Percentiles rank a stretch among this genome's conserved stretches.
These are phyloP conservation scores for Annulohypoxylon maeteangense DNA, from an alignment of 495 filamentous ascomycete species.

Conservation along the genomic window DNA sequence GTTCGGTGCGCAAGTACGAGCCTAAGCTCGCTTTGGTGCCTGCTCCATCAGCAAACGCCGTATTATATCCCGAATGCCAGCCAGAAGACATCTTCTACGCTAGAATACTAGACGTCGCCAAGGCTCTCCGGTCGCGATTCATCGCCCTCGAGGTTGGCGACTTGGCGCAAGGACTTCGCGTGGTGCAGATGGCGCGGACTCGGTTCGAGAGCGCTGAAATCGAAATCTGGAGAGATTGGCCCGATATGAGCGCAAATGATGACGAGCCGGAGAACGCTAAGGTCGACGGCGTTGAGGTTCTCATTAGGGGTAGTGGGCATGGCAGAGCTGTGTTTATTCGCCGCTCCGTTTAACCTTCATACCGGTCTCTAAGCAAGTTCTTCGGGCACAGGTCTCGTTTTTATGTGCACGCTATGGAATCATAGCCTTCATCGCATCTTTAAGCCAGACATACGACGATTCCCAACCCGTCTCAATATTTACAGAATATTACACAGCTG, in stretches of 20 bases:
- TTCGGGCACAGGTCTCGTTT: too few species aligned
- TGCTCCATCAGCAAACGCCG: background rate
- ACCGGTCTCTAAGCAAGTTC: too few species aligned
- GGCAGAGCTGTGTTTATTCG: conserved; percentile 51
- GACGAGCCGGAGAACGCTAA: conserved; percentile 26
- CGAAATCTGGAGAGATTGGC: conserved; percentile 67
- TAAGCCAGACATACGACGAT: background rate
- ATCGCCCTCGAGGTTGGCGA: conserved; percentile 70
- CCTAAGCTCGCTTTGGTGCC: conserved; percentile 82
- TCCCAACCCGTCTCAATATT: background rate
- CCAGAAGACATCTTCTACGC: conserved; percentile 72
- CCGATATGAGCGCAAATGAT: conserved; percentile 35
- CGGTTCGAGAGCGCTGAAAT: conserved; percentile 34
- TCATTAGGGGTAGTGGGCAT: conserved; percentile 48
- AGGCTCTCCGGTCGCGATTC: conserved; percentile 50
- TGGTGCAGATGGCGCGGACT: conserved; percentile 58
- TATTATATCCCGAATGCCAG: conserved; percentile 4
- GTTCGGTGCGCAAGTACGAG: conserved; percentile 83
- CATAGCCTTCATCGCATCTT: background rate
- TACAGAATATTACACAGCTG: conserved; percentile 21
- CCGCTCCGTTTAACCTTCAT: background rate
- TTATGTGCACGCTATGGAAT: too few species aligned
- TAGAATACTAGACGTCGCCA: conserved; percentile 56
- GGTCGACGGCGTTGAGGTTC: conserved; percentile 32
- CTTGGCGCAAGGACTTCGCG: conserved; percentile 66